phyloP scores from a whole-genome alignment of 371 early-diverging fungal genomes.

The Mortierella sp. region DNA sequence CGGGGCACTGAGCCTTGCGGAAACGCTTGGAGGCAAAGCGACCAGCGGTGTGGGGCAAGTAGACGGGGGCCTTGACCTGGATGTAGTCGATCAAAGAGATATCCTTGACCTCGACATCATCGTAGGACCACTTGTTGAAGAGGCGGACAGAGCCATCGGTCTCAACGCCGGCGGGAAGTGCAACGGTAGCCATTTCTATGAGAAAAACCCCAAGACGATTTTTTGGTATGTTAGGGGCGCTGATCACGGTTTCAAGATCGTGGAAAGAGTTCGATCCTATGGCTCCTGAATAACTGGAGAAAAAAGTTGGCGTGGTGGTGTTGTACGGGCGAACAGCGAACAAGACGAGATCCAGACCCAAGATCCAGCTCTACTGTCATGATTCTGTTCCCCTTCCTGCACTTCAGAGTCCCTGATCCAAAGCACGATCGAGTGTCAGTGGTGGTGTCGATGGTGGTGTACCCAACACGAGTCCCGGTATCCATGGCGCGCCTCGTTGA shows the following conservation, averaged over 20 bases:
- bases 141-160: slow-evolving; percentile 77
- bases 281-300: too few species aligned
- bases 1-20: slow-evolving; percentile 99
- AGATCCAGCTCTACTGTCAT: too few species aligned
- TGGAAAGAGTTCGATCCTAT: background rate
- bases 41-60: slow-evolving; percentile 98
- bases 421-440: too few species aligned
- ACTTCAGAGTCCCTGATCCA: too few species aligned
- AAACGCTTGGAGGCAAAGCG: slow-evolving; percentile 98
- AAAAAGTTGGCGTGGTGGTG: too few species aligned
- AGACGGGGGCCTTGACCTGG: slow-evolving; percentile 92
- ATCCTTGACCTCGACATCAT: slow-evolving; percentile 96
- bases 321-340: too few species aligned
- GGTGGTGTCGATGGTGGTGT: too few species aligned
- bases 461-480: too few species aligned
- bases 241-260: background rate
- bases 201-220: background rate
- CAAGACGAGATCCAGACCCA: too few species aligned
- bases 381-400: too few species aligned
- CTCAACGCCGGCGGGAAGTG: slow-evolving; percentile 75
- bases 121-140: slow-evolving; percentile 96
- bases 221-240: too few species aligned
- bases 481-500: background rate
- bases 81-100: slow-evolving; percentile 96
- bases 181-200: slow-evolving; percentile 68